These are phyloP conservation scores for Penicillium sp. DNA, from an alignment of 2,329 filamentous ascomycete genomes.

Conservation along the genomic window DNA sequence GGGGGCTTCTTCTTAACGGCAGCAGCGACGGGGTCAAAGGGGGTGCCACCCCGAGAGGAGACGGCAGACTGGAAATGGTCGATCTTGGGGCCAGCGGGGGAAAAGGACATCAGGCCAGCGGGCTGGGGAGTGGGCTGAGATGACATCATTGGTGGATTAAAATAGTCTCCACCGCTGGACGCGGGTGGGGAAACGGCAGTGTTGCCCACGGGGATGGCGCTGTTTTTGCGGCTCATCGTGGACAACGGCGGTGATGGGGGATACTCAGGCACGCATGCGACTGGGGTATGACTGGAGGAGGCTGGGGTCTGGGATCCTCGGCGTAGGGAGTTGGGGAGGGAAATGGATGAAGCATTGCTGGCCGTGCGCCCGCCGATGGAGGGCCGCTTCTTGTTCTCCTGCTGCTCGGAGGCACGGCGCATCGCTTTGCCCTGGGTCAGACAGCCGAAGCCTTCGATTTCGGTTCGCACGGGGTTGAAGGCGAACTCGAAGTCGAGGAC, in stretches of 20 bases:
- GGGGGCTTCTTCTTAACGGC: constrained; percentile 75
- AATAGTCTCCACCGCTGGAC: constrained; percentile 17
- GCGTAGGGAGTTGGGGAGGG: constrained; percentile 35
- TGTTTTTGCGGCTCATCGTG: not conserved
- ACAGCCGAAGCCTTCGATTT: constrained; percentile 66
- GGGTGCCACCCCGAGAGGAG: not conserved
- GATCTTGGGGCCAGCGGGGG: constrained; percentile 37
- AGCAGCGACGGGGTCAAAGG: constrained; percentile 6
- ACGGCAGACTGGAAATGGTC: constrained; percentile 20
- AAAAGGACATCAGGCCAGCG: constrained; percentile 17
- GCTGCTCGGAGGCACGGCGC: constrained; percentile 53
- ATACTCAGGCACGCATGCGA: constrained; percentile 15
- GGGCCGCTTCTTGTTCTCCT: constrained; percentile 19
- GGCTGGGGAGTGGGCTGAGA: constrained; percentile 5
- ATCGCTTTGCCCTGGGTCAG: constrained; percentile 69
- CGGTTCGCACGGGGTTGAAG: constrained; percentile 64
- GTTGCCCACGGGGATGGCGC: constrained; percentile 16
- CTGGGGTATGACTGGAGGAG: constrained; percentile 29
- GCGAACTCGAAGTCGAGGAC: constrained; percentile 65
- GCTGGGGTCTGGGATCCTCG: constrained; percentile 29
- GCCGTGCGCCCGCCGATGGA: constrained; percentile 45
- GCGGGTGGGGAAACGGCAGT: constrained; percentile 16
- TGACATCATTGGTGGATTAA: constrained; percentile 12
- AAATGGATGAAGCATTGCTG: constrained; percentile 32
- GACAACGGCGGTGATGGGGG: constrained; percentile 7